These are phyloP conservation scores for Yamadazyma epiphylla DNA, from an alignment of 1,139 yeast species.

Conservation along the genomic window DNA sequence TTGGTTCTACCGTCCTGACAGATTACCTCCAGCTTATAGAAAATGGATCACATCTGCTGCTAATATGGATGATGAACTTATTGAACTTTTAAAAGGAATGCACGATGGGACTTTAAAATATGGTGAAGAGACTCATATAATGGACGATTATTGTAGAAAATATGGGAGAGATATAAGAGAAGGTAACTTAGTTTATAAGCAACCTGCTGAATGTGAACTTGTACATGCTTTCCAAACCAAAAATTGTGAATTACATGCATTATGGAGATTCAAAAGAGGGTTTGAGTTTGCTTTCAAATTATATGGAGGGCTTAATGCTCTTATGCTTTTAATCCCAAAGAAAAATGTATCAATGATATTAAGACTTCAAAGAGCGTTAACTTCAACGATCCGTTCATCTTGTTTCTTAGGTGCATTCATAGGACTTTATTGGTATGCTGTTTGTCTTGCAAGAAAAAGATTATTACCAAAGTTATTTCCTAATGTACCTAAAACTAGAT, in stretches of 20 bases:
- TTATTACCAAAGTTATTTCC: conserved; percentile 29
- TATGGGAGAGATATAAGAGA: conserved; percentile 22
- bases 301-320: conserved; percentile 28
- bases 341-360: conserved; percentile 13
- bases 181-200: conserved; percentile 17
- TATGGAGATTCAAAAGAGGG: conserved; percentile 35
- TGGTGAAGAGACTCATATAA: conserved; percentile 22
- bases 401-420: conserved; percentile 32
- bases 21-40: conserved; percentile 33
- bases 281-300: conserved; percentile 30
- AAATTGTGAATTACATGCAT: conserved; percentile 37
- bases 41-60: conserved; percentile 43
- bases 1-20: conserved; percentile 31
- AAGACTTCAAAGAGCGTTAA: conserved; percentile 20
- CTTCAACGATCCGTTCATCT: conserved; percentile 26
- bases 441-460: conserved; percentile 30
- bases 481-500: conserved; percentile 19
- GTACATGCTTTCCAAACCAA: conserved; percentile 31
- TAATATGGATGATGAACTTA: conserved; percentile 32
- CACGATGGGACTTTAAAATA: conserved; percentile 21
- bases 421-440: conserved; percentile 34
- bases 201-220: conserved; percentile 27
- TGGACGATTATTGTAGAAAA: conserved; percentile 22
- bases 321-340: conserved; percentile 28
- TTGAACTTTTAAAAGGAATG: conserved; percentile 19